Evolutionary conservation across 768 basidiomycete species (phyloP), one percentile per base, ranked within the genome.

Genomic region (Lactifluus pinguis): DNA sequence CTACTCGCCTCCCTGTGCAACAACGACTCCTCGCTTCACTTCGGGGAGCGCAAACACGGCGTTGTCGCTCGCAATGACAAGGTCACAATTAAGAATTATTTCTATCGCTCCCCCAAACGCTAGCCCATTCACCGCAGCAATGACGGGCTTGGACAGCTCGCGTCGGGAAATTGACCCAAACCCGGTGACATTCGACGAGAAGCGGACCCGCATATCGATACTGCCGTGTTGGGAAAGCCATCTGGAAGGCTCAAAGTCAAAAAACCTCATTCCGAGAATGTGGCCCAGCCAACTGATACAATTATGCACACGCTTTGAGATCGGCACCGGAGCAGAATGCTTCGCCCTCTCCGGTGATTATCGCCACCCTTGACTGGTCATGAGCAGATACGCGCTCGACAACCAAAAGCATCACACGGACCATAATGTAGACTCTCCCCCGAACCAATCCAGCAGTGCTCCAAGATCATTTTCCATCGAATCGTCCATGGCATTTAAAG

Each of bases 61-160:
- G 6, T 47, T 47, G 45, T 47, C 21, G 21, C 21, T 79, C 1
- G 89, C 84, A 19, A 92, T 70, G 21, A 91, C 87, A 30, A 91
- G 68, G 67, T 92, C 90, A 62, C 87, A 90, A 65, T 92, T 92
- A 5, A 44, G 44, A 1, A 89, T 38, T 53, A 74, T 68, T 62
- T 74, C 73, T 34, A 68, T 63, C 7, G 71, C 71, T 9, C 73
- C 71, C 52, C 74, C 75, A 56, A 72, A 72, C 17, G 77, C 73
- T 15, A 84, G 79, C n/a, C 89, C 89, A 60, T 83, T 81, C 1
- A 90, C 89, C 3, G 90, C 89, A 13, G 89, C 90, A 50, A 92
- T 85, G 54, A 90, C 81, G 6, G 88, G 88, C 68, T 92, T 92
- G 62, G 71, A 76, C 0, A 81, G 81, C 44, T 76, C 78, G 4